phyloP scores from a whole-genome alignment of 2,329 filamentous ascomycete genomes.

The Diatrype stigma region DNA sequence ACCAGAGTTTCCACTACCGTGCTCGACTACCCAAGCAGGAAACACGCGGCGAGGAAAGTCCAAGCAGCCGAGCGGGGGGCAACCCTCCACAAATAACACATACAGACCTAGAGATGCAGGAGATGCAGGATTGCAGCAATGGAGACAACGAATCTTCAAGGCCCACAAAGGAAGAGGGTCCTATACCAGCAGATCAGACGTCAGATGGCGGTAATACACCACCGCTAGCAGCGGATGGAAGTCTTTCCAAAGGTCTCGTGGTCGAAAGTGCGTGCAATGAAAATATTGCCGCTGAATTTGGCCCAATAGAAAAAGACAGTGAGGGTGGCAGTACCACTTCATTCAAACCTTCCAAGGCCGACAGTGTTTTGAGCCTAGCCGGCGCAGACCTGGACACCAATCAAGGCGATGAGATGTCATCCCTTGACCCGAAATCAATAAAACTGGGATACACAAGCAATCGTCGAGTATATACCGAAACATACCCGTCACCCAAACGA shows the following conservation, averaged over 20 bases:
- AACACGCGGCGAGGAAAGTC: not conserved
- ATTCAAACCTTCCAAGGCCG: not conserved
- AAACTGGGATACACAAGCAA: not conserved
- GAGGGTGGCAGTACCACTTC: not conserved
- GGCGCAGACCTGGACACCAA: not conserved
- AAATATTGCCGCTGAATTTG: not conserved
- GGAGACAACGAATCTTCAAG: slow-evolving; percentile 1
- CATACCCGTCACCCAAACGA: not conserved
- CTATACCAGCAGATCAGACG: not conserved
- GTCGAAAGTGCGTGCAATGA: not conserved
- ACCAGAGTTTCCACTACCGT: slow-evolving; percentile 26
- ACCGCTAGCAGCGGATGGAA: too few species aligned
- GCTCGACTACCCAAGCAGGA: slow-evolving; percentile 16
- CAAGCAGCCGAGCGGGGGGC: not conserved
- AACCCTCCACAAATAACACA: not conserved
- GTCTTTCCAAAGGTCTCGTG: too few species aligned
- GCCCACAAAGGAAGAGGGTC: not conserved
- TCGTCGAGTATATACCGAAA: not conserved
- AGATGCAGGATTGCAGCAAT: not conserved
- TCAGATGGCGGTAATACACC: too few species aligned
- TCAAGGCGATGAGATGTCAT: not conserved
- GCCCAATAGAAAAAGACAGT: not conserved
- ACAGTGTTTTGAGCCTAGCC: not conserved
- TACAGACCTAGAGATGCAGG: not conserved
- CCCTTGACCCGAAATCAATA: not conserved